Conservation (phyloP, 768 basidiomycete genomes). For the Tricholomella constricta region DNA sequence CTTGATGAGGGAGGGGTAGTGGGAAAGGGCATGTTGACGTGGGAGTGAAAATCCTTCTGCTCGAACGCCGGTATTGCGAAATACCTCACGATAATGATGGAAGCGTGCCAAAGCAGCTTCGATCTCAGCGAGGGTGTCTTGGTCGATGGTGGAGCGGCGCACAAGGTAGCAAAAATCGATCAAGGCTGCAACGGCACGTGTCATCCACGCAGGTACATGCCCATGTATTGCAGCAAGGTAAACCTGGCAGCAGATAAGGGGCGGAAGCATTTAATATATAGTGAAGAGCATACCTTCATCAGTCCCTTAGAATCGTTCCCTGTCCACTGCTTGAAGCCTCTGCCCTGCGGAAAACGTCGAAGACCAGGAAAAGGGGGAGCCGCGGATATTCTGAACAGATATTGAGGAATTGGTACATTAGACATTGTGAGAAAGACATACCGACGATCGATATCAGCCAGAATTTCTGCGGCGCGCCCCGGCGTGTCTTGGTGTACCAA, state of each 20-base stretch:
- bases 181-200: background rate
- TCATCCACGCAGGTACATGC: background rate
- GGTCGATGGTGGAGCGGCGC: background rate
- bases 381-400: background rate
- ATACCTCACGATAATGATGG: constrained; percentile 15
- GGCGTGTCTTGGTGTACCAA: no score
- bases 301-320: background rate
- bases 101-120: constrained; percentile 4
- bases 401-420: background rate
- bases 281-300: constrained; percentile 1
- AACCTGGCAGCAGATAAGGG: background rate
- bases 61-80: constrained; percentile 6
- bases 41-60: constrained; percentile 17
- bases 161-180: constrained; percentile 7
- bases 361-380: background rate
- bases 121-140: background rate
- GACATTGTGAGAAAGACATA: background rate
- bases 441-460: background rate
- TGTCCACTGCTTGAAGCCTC: constrained; percentile 3
- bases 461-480: background rate
- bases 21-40: constrained; percentile 18
- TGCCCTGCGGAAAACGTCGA: background rate
- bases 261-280: background rate
- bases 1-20: constrained; percentile 14
- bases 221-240: constrained; percentile 1